Evolutionary conservation across 2,329 filamentous ascomycete genomes (phyloP).

Genomic region (Aspergillus sp.): DNA sequence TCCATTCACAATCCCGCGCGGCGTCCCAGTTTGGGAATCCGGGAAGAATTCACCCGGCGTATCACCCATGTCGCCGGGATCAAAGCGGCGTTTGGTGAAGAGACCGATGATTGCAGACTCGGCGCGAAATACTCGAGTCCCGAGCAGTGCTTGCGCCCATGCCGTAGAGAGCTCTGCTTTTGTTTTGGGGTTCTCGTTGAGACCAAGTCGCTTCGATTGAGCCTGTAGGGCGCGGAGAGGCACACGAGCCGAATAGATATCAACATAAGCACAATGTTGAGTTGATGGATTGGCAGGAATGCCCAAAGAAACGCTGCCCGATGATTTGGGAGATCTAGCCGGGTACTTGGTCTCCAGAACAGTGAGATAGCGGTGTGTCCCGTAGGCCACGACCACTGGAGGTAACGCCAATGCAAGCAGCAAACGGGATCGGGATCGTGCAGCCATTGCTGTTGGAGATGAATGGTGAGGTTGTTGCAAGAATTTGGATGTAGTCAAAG

Average conservation of each 20-base stretch:
- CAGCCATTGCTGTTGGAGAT: neutral
- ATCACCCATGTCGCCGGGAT: conserved; percentile 21
- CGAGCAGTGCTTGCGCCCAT: conserved; percentile 25
- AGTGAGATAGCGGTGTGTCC: conserved; percentile 20
- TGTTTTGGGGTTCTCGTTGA: neutral
- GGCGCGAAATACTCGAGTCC: conserved; percentile 12
- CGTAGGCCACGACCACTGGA: conserved; percentile 16
- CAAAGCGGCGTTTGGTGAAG: conserved; percentile 3
- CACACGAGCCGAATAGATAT: conserved; percentile 26
- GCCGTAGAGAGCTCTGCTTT: conserved; percentile 16
- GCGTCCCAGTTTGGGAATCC: neutral
- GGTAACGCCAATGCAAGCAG: conserved; percentile 13
- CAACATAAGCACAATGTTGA: conserved; percentile 24
- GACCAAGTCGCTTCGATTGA: neutral
- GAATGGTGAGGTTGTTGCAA: neutral
- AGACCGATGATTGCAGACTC: conserved; percentile 22
- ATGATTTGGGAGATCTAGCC: conserved; percentile 11
- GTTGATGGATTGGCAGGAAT: conserved; percentile 14
- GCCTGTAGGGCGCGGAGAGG: conserved; percentile 16
- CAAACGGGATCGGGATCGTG: conserved; percentile 3
- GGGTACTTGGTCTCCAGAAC: conserved; percentile 29
- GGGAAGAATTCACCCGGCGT: conserved; percentile 11
- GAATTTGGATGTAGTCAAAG: neutral
- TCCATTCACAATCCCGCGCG: conserved; percentile 22
- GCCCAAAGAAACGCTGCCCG: conserved; percentile 20